Conservation (phyloP, 176 grass and related monocot species). For the Eragrostis curvula region DNA sequence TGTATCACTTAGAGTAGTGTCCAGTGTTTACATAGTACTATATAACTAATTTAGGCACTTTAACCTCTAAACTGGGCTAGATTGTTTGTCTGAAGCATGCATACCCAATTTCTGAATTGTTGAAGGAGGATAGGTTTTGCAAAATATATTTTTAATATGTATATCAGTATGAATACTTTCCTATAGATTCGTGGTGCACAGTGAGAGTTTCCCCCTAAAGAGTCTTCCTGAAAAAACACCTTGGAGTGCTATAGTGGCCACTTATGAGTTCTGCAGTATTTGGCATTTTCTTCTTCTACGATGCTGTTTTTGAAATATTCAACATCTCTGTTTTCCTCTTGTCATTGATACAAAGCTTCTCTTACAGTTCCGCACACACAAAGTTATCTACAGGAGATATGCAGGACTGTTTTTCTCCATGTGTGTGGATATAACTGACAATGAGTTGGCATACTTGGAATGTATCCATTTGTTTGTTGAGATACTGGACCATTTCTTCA, state of each 20-base stretch:
- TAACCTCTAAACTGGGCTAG: neutral
- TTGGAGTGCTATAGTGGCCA: neutral
- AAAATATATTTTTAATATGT: too few relatives aligned
- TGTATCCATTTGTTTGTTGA: conserved; percentile 99
- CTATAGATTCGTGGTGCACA: neutral
- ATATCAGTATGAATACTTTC: too few relatives aligned
- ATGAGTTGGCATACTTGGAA: conserved; percentile 97
- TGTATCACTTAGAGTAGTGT: neutral
- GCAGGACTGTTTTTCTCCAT: conserved; percentile 97
- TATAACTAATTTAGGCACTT: neutral
- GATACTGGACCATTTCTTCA: conserved; percentile 99
- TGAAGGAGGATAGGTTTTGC: neutral
- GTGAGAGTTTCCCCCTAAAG: neutral
- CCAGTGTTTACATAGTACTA: neutral
- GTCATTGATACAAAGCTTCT: neutral
- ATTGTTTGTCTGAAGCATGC: neutral
- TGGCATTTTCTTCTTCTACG: neutral
- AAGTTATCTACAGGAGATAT: conserved; percentile 99
- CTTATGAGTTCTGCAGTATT: neutral
- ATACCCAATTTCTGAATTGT: neutral
- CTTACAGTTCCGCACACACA: conserved; percentile 64
- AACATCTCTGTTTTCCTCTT: neutral
- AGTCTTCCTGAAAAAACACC: neutral
- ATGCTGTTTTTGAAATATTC: neutral
- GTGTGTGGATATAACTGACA: conserved; percentile 97